Evolutionary conservation across 495 filamentous ascomycete species (phyloP), one percentile per base, ranked within the genome.

Genomic region (Stereocaulon alpinum): DNA sequence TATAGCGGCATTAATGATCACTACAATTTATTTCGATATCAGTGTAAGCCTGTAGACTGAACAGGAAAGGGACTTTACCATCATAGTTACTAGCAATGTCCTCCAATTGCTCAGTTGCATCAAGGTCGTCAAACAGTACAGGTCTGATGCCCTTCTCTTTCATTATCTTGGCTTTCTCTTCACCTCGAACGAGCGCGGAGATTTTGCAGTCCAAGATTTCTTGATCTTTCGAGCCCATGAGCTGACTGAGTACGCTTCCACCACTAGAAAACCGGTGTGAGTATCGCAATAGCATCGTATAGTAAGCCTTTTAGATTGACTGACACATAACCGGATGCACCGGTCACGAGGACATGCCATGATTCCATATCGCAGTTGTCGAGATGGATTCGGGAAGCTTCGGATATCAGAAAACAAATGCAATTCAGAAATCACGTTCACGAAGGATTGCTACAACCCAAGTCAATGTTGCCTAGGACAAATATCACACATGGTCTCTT

Each of bases 21-120:
- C 61, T 50, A 5, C 11, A n/a, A 3, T 14, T 7, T 1, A 6
- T 37, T 14, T 47, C 10, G 32, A 32, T 11, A 6, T 61, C 20
- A 42, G 12, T 7, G 24, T 24, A 40, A 24, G 15, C 30, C 12
- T 24, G 6, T 29, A 3, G 4, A 18, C 56, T 1, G 2, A 2
- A 20, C 17, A 1, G 27, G 6, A 30, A 3, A 15, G 15, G 12
- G 18, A 0, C 10, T n/a, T 20, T 55, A 44, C 55, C 15, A 40
- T 58, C 60, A 32, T 44, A 62, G 15, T 47, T 20, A 20, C 60
- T 47, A 0, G 55, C 55, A 24, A 62, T 48, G 14, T 51, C 47
- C 27, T 53, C 18, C 27, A 62, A 20, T 40, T 62, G 37, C 3
- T 58, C 27, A n/a, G 34, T 58, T 17, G 48, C 27, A 37, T 53